Percentiles rank a stretch among this genome's conserved stretches.
Conservation (phyloP, 2,329 filamentous ascomycete genomes). For the Colletotrichum camelliae region DNA sequence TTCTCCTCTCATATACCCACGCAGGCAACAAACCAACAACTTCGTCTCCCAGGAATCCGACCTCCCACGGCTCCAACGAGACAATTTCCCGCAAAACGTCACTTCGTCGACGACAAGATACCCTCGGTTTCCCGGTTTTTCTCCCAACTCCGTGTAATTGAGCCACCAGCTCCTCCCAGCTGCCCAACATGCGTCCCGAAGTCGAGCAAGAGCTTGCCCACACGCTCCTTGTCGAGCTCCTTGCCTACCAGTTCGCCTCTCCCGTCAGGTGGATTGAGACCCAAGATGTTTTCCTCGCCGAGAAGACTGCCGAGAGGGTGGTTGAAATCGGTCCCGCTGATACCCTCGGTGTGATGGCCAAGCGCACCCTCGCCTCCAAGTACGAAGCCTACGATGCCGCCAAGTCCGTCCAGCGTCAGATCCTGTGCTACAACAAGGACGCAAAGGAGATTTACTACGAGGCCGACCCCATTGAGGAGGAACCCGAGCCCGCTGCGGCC, state of each 20-base stretch:
- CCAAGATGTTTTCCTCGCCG: constrained; percentile 97
- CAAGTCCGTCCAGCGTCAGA: constrained; percentile 94
- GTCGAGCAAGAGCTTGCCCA: constrained; percentile 99
- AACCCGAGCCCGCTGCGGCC: constrained; percentile 68
- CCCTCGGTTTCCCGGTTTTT: constrained; percentile 19
- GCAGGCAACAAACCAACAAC: constrained; percentile 2
- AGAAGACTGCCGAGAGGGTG: constrained; percentile 95
- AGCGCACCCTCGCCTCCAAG: constrained; percentile 92
- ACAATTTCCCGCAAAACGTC: not conserved
- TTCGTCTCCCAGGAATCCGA: not conserved
- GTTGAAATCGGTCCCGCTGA: constrained; percentile 97
- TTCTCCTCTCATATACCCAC: constrained; percentile 11
- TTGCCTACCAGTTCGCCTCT: constrained; percentile 98
- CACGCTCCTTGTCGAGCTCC: constrained; percentile 96
- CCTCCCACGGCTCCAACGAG: constrained; percentile 16
- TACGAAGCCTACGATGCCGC: constrained; percentile 99
- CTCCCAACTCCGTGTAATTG: constrained; percentile 22
- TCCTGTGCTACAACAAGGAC: constrained; percentile 99
- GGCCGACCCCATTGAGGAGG: constrained; percentile 92
- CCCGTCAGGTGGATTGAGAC: constrained; percentile 99
- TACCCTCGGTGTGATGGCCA: constrained; percentile 96
- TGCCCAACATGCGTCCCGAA: constrained; percentile 87
- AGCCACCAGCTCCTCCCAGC: constrained; percentile 21
- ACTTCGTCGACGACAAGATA: constrained; percentile 19
- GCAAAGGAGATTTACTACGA: constrained; percentile 99